phyloP scores from a whole-genome alignment of 768 basidiomycete genomes.

The Leccinum ochraceum region DNA sequence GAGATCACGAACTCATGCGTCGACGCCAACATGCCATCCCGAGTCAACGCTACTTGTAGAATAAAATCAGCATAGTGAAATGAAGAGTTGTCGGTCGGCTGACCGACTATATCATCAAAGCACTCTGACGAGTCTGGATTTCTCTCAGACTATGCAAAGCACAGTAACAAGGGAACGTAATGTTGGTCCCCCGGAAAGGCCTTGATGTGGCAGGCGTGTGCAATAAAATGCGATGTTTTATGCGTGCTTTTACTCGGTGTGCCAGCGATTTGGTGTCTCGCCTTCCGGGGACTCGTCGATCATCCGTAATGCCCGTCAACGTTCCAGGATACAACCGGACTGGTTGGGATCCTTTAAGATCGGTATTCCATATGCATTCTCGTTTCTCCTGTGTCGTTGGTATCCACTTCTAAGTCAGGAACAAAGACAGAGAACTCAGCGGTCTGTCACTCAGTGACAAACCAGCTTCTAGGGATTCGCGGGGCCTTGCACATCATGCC shows the following conservation, averaged over 20 bases:
- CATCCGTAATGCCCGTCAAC: slow-evolving; percentile 52
- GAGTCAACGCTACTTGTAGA: slow-evolving; percentile 43
- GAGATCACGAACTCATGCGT: slow-evolving; percentile 49
- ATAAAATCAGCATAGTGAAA: slow-evolving; percentile 27
- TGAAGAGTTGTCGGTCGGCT: background rate
- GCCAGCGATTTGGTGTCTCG: slow-evolving; percentile 28
- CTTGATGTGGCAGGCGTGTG: slow-evolving; percentile 54
- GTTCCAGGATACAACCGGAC: slow-evolving; percentile 54
- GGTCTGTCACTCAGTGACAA: too few relatives aligned
- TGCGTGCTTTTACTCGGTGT: slow-evolving; percentile 25
- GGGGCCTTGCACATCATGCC: too few relatives aligned
- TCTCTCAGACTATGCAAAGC: slow-evolving; percentile 59
- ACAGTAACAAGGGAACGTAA: slow-evolving; percentile 63
- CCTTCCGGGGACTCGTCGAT: slow-evolving; percentile 54
- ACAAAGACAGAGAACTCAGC: too few relatives aligned
- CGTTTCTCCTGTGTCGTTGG: slow-evolving; percentile 29
- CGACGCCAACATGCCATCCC: slow-evolving; percentile 28
- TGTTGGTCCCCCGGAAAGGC: slow-evolving; percentile 44
- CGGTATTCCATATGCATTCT: slow-evolving; percentile 58
- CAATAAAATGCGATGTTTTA: slow-evolving; percentile 74
- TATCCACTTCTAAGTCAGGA: too few relatives aligned
- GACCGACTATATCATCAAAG: slow-evolving; percentile 58
- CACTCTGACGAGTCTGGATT: slow-evolving; percentile 44
- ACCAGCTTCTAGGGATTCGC: too few relatives aligned
- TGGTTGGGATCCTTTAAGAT: slow-evolving; percentile 6